Base-by-base conservation (phyloP, 2,329 filamentous ascomycete species). In the Cyclaneusma minus region DNA sequence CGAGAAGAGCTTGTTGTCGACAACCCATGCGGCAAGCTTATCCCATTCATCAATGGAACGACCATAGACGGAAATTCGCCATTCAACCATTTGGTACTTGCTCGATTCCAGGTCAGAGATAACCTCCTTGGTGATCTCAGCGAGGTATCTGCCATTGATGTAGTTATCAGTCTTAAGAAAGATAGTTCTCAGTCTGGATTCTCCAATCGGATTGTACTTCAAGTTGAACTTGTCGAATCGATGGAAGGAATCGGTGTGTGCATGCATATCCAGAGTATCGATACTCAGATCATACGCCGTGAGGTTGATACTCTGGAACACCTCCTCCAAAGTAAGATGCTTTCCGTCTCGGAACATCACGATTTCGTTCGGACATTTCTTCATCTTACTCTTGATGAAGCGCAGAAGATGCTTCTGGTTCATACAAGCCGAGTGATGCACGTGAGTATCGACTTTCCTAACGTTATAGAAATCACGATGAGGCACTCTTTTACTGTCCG, bases 301-400 rank as follows among this genome's bases (percentile, higher is more conserved):
- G 41, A 98, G 59, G 36, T 93, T 93, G 57, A 98, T 93, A 54
- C 84, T 93, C 43, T 93, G 77, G 51, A 98, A 98, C 1, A 98
- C 89, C 53, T 98, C 82, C 31, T 71, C 73, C 32, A 98, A 56
- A 1, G 89, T 95, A 40, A 98, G 60, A 51, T 92, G 72, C 51
- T 87, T 92, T 32, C 80, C 87, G 50, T 98, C 89, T 46, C 89
- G 70, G 51, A 74, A 91, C 22, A 98, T 66, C 5, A 98, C 89
- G 16, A 89, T 72, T 55, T 98, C 89, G 43, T 95, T 81, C 0
- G 85, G 84, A 11, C 70, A 89, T 53, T 93, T 98, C 66, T 94
- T 95, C 83, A 98, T 94, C 57, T 98, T 98, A 55, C 84, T 93
- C 56, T 98, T 98, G 60, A 98, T 98, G 54, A 98, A 98, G 29